Conservation (phyloP, 2,329 filamentous ascomycete genomes). For the Xylariaceae sp. region DNA sequence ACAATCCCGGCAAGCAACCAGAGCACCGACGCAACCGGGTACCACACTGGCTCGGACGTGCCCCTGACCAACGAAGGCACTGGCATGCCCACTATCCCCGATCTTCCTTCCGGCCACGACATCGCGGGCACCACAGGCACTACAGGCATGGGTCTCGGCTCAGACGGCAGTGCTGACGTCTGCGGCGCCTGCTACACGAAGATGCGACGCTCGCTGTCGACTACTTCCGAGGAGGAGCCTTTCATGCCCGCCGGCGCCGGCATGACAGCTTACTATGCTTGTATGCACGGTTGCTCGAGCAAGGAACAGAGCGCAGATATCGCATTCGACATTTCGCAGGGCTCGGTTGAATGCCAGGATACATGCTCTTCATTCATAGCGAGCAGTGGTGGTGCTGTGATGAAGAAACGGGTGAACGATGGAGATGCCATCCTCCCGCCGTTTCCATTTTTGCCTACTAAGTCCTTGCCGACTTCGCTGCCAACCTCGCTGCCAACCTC, state of each 20-base stretch:
- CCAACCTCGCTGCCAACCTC: background rate
- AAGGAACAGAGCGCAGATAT: constrained; percentile 4
- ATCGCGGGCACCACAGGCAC: background rate
- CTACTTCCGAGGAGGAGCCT: background rate
- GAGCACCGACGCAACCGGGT: background rate
- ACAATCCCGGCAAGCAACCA: background rate
- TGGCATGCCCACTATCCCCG: background rate
- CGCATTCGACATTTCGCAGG: constrained; percentile 4
- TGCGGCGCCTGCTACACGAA: no score
- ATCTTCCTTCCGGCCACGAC: background rate
- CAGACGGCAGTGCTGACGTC: background rate
- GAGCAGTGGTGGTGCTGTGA: background rate
- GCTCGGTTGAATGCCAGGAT: constrained; percentile 3
- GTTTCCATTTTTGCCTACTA: no score
- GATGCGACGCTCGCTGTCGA: no score
- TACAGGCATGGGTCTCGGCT: background rate
- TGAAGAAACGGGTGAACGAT: background rate
- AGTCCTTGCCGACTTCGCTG: background rate
- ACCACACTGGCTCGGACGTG: background rate
- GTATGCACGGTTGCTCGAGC: constrained; percentile 7
- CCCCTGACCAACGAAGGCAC: no score
- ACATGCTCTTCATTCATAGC: background rate
- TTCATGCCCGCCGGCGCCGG: background rate
- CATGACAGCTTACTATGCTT: constrained; percentile 5
- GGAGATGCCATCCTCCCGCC: no score